A percentile compares a stretch with the other conserved stretches of the same genome.
Evolutionary conservation across 2,329 filamentous ascomycete species (phyloP).

Genomic region (Colletotrichum musicola): DNA sequence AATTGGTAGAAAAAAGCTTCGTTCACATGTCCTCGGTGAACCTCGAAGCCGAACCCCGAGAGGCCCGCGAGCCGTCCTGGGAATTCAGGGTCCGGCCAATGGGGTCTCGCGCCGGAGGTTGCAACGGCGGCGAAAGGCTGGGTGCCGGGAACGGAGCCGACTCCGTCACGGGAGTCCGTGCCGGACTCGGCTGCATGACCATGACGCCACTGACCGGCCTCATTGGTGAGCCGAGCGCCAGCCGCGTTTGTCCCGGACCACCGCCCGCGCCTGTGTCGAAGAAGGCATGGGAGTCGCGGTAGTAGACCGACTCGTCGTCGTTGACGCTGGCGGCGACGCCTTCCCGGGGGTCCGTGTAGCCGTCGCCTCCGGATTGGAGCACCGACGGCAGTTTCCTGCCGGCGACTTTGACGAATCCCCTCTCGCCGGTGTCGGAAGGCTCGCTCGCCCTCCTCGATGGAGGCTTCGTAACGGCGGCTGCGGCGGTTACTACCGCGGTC

Average conservation of each 20-base stretch:
- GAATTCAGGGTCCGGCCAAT: slow-evolving; percentile 53
- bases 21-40: slow-evolving; percentile 55
- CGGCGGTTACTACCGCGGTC: slow-evolving; percentile 27
- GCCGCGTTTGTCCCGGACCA: slow-evolving; percentile 45
- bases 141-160: slow-evolving; percentile 61
- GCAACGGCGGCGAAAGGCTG: slow-evolving; percentile 41
- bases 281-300: slow-evolving; percentile 65
- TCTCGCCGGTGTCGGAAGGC: slow-evolving; percentile 59
- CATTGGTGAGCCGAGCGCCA: slow-evolving; percentile 70
- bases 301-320: slow-evolving; percentile 62
- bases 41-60: slow-evolving; percentile 51
- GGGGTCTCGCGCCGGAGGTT: slow-evolving; percentile 49
- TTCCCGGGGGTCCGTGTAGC: slow-evolving; percentile 65
- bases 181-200: slow-evolving; percentile 75
- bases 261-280: slow-evolving; percentile 48
- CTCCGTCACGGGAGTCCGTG: slow-evolving; percentile 71
- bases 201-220: slow-evolving; percentile 70
- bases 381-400: slow-evolving; percentile 75
- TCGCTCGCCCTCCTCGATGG: slow-evolving; percentile 50
- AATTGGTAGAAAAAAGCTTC: background rate
- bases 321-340: slow-evolving; percentile 46
- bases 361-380: slow-evolving; percentile 72
- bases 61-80: slow-evolving; percentile 48
- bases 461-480: slow-evolving; percentile 41
- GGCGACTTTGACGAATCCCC: slow-evolving; percentile 74